Evolutionary conservation across 305 asterid genomes (phyloP).

Genomic region (Rubia peregrina): DNA sequence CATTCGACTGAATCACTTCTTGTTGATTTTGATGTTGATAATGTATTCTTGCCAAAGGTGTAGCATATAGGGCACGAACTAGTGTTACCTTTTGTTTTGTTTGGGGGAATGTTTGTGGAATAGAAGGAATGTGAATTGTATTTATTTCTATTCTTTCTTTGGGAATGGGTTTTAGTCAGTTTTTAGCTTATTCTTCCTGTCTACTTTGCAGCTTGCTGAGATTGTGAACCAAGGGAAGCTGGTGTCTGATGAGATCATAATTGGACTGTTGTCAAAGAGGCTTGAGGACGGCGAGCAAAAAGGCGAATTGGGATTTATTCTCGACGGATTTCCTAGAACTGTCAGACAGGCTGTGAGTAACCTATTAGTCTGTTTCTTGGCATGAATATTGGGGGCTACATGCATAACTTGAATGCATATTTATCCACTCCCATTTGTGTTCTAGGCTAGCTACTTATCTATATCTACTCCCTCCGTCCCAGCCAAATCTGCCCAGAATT

Average conservation of each 20-base stretch:
- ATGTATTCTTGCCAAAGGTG: neutral
- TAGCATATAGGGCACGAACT: too few species aligned
- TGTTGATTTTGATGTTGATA: neutral
- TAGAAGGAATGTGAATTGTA: neutral
- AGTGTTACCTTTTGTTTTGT: too few species aligned
- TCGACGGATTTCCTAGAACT: constrained; percentile 93
- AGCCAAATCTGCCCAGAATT: too few species aligned
- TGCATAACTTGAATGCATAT: neutral
- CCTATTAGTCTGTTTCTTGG: neutral
- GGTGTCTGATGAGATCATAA: constrained; percentile 91
- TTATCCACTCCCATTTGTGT: neutral
- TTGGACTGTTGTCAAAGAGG: constrained; percentile 79
- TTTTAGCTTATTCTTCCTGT: constrained; percentile 5
- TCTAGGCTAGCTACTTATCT: neutral
- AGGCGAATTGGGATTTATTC: constrained; percentile 91
- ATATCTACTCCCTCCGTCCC: neutral
- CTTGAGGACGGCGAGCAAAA: constrained; percentile 75
- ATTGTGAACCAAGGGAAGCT: constrained; percentile 92
- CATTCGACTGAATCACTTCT: neutral
- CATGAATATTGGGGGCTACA: neutral
- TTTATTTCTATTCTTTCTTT: neutral
- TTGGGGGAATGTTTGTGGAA: neutral
- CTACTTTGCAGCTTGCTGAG: constrained; percentile 55
- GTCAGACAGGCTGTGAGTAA: constrained; percentile 91
- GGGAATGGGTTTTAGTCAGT: neutral